phyloP scores from a whole-genome alignment of 768 basidiomycete species.

The Lactarius trivialis region DNA sequence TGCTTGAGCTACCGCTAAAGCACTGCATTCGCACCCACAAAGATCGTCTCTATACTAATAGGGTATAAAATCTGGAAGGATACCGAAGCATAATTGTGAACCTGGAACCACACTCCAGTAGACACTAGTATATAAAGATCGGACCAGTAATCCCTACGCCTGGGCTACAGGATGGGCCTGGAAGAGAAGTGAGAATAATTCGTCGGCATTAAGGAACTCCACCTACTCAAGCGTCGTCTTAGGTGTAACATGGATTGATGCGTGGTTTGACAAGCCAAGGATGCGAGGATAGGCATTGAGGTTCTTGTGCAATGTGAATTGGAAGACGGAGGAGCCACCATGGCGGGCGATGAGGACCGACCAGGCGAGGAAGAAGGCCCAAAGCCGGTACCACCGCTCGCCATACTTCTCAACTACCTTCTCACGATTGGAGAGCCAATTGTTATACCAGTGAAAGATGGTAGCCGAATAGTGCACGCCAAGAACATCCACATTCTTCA shows the following conservation, averaged over 20 bases:
- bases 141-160: neutral
- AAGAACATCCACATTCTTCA: slow-evolving; percentile 93
- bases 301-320: slow-evolving; percentile 97
- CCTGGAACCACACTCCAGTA: neutral
- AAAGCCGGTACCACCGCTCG: slow-evolving; percentile 88
- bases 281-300: slow-evolving; percentile 92
- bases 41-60: neutral
- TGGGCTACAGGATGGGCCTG: slow-evolving; percentile 4
- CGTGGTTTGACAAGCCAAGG: slow-evolving; percentile 74
- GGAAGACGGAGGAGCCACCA: slow-evolving; percentile 90
- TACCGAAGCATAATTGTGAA: neutral
- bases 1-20: neutral
- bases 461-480: slow-evolving; percentile 97
- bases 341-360: slow-evolving; percentile 81
- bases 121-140: neutral
- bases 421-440: slow-evolving; percentile 93
- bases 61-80: neutral
- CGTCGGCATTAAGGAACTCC: too few relatives aligned
- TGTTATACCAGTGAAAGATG: slow-evolving; percentile 88
- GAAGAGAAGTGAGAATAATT: neutral
- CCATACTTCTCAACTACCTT: slow-evolving; percentile 86
- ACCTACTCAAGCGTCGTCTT: slow-evolving; percentile 46
- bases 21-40: neutral
- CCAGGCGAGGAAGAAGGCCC: slow-evolving; percentile 96
- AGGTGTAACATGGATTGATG: slow-evolving; percentile 67